Percentiles rank a stretch among this genome's conserved stretches.
phyloP scores from a whole-genome alignment of 805 yeast genomes.

The Starmerella floricola region DNA sequence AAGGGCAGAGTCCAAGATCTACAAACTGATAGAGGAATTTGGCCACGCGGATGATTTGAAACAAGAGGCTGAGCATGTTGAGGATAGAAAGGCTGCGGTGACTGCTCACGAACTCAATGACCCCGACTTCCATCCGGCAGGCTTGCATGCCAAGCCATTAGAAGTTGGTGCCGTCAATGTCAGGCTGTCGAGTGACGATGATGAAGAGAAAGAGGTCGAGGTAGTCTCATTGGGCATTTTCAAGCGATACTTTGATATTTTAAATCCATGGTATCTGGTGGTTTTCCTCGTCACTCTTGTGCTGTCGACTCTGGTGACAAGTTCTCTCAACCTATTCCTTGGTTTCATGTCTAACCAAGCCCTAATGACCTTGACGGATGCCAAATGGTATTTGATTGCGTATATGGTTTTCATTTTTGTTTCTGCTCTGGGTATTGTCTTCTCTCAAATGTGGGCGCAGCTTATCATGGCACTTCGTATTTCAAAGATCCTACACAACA shows the following conservation, averaged over 20 bases:
- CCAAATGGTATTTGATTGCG: slow-evolving; percentile 48
- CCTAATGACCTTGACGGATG: slow-evolving; percentile 17
- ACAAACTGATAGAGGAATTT: slow-evolving; percentile 28
- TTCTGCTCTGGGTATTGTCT: slow-evolving; percentile 23
- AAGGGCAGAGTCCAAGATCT: slow-evolving; percentile 14
- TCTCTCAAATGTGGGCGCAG: slow-evolving; percentile 9
- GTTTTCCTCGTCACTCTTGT: slow-evolving; percentile 30
- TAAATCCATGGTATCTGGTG: slow-evolving; percentile 30
- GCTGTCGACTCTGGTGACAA: slow-evolving; percentile 25
- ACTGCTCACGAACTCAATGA: slow-evolving; percentile 3
- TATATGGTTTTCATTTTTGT: slow-evolving; percentile 63
- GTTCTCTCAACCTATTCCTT: slow-evolving; percentile 18
- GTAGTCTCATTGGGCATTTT: slow-evolving; percentile 19
- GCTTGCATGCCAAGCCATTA: slow-evolving; percentile 5
- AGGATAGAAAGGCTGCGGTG: slow-evolving; percentile 65
- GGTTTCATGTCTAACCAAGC: slow-evolving; percentile 22
- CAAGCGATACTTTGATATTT: slow-evolving; percentile 22
- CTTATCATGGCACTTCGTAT: slow-evolving; percentile 16
- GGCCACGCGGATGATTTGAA: slow-evolving; percentile 73
- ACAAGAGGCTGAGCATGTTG: slow-evolving; percentile 45
- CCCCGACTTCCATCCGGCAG: slow-evolving; percentile 9
- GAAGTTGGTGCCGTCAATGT: slow-evolving; percentile 6
- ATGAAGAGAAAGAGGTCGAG: slow-evolving; percentile 22
- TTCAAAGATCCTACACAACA: slow-evolving; percentile 36
- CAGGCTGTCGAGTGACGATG: slow-evolving; percentile 24